Evolutionary conservation across 805 yeast genomes (phyloP).

Genomic region (Suhomyces vadensis): DNA sequence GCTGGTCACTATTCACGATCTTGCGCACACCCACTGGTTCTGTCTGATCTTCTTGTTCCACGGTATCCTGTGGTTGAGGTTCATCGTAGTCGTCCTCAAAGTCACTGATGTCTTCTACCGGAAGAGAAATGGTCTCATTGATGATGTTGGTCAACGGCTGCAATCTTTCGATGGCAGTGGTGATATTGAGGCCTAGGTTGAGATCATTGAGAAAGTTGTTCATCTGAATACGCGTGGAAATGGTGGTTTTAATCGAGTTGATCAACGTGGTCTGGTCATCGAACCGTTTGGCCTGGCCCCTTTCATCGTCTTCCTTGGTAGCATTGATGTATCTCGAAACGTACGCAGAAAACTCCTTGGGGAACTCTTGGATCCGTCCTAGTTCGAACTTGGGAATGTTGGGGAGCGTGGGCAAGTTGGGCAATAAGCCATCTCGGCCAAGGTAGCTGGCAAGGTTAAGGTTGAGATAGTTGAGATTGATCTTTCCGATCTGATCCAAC

Average conservation of each 20-base stretch:
- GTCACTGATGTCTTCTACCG: conserved; percentile 47
- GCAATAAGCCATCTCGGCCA: conserved; percentile 17
- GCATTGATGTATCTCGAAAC: conserved; percentile 27
- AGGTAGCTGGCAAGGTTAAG: conserved; percentile 24
- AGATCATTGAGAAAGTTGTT: conserved; percentile 41
- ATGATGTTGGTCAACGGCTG: conserved; percentile 48
- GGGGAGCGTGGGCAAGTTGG: conserved; percentile 26
- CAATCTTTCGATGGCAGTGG: conserved; percentile 53
- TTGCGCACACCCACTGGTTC: conserved; percentile 59
- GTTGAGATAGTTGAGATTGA: conserved; percentile 32
- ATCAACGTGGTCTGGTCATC: conserved; percentile 21
- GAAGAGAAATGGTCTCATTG: conserved; percentile 49
- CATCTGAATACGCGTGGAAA: conserved; percentile 45
- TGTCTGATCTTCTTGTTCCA: conserved; percentile 24
- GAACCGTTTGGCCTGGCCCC: conserved; percentile 14
- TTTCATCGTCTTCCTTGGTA: conserved; percentile 6
- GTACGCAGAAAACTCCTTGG: conserved; percentile 33
- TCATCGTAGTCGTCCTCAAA: conserved; percentile 27
- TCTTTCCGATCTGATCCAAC: conserved; percentile 53
- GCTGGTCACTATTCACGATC: conserved; percentile 48
- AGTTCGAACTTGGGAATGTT: conserved; percentile 25
- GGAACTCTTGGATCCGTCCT: conserved; percentile 23
- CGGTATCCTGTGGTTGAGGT: conserved; percentile 2
- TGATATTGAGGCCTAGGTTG: conserved; percentile 48
- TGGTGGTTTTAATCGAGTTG: conserved; percentile 38